phyloP scores from a whole-genome alignment of 352 stramenopile genomes.

The Phytophthora quininea region DNA sequence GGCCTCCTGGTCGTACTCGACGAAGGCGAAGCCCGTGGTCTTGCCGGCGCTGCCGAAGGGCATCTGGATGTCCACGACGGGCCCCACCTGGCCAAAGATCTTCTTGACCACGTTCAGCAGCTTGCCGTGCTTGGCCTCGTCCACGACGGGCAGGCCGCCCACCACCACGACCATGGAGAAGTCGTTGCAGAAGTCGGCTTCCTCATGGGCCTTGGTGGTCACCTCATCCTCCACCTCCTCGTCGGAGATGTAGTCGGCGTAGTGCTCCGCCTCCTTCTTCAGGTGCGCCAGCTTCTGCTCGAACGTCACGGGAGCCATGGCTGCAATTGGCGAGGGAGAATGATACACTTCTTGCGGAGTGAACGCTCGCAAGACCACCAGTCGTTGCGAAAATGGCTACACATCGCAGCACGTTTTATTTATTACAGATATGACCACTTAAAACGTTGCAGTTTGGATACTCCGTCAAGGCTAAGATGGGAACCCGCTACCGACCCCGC shows the following conservation, averaged over 20 bases:
- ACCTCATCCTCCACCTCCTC: constrained; percentile 77
- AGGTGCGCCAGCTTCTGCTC: constrained; percentile 81
- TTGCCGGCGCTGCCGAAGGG: constrained; percentile 58
- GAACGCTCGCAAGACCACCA: too few species aligned
- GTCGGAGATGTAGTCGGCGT: constrained; percentile 84
- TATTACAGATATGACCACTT: too few species aligned
- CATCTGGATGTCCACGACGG: constrained; percentile 83
- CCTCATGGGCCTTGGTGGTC: constrained; percentile 64
- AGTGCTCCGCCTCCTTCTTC: constrained; percentile 72
- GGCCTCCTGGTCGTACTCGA: constrained; percentile 81
- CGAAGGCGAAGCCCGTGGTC: constrained; percentile 82
- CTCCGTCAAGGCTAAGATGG: too few species aligned
- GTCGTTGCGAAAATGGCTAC: too few species aligned
- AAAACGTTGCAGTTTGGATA: too few species aligned
- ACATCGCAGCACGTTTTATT: too few species aligned
- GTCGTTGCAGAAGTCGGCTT: constrained; percentile 82
- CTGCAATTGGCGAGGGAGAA: background rate
- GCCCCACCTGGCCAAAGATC: constrained; percentile 85
- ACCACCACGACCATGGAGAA: constrained; percentile 84
- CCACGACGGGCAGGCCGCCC: constrained; percentile 75
- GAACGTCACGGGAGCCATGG: constrained; percentile 71
- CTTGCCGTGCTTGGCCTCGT: constrained; percentile 83
- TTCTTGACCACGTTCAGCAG: constrained; percentile 86
- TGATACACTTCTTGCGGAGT: background rate
- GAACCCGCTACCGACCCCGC: too few species aligned